Evolutionary conservation across 139 green algal genomes (phyloP), one percentile per base, ranked within the genome.

Genomic region (Spirogloea muscicola): DNA sequence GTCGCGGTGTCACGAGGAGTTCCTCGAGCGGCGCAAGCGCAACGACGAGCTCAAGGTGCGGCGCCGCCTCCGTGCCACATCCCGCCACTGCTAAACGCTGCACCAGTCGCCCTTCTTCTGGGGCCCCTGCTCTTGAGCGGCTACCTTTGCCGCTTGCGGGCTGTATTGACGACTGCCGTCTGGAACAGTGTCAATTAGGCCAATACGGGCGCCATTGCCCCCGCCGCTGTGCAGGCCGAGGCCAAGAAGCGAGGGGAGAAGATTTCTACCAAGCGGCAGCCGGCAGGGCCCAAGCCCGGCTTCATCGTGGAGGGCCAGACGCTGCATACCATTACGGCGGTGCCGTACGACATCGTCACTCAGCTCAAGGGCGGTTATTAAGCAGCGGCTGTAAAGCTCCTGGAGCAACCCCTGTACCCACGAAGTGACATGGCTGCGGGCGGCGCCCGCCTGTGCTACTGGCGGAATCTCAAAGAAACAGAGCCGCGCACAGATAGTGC

Each of bases 261-360:
- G 37, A 38, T 78, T 29, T 75, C 63, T 21, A 84, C 73, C 46
- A 98, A 96, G 91, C 86, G 94, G 51, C 57, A 87, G 66, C 74
- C 87, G 52, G 80, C 67, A 38, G 87, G 86, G 21, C 93, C 90
- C 59, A 85, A 84, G 39, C 49, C 49, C 31, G 93, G 84, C 60
- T 95, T 97, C 85, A 88, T 76, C 33, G 76, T 98, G 52, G 74
- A 84, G 51, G 88, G 91, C 61, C 85, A 87, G 41, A 85, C 82
- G 67, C 78, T 91, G 67, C 83, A 97, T 83, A 96, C 91, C 31
- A 92, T 99, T 73, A 96, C 94, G 7, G 80, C 94, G 62, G 94
- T 98, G 82, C 93, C 93, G 29, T 98, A 98, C 88, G 93, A 98
- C 87, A 95, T 98, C 72, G 80, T 96, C 77, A 68, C 48, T 36